Evolutionary conservation across 164 flowering plant species (phyloP).

Genomic region (Paratinospora sagittata): DNA sequence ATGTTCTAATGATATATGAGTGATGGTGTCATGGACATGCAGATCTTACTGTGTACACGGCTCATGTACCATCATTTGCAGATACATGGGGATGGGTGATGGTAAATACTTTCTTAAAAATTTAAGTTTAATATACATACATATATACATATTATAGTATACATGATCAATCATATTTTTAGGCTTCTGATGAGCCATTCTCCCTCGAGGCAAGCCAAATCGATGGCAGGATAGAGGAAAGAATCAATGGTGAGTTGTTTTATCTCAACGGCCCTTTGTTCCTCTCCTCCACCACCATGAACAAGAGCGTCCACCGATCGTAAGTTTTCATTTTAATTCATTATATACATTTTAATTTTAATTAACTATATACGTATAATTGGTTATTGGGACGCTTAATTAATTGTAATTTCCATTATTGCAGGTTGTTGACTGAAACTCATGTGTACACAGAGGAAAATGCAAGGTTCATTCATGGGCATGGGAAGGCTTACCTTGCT

Average conservation of each 20-base stretch:
- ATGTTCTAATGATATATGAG: background rate
- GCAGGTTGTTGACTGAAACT: conserved; percentile 73
- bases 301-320: conserved; percentile 56
- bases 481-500: conserved; percentile 46
- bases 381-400: too few relatives aligned
- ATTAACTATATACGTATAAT: background rate
- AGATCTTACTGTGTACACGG: conserved; percentile 79
- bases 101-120: conserved; percentile 29
- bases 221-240: conserved; percentile 51
- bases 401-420: background rate
- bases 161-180: background rate
- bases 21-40: conserved; percentile 16
- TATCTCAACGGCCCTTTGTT: conserved; percentile 59
- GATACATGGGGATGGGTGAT: conserved; percentile 98
- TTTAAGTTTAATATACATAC: too few relatives aligned
- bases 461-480: conserved; percentile 77
- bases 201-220: conserved; percentile 45
- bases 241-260: conserved; percentile 55
- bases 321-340: conserved; percentile 34
- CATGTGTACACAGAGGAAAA: conserved; percentile 79
- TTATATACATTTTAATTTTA: too few relatives aligned
- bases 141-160: too few relatives aligned
- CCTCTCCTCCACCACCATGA: conserved; percentile 58
- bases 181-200: conserved; percentile 82
- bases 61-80: conserved; percentile 87